phyloP scores from a whole-genome alignment of 2,329 filamentous ascomycete genomes.

The Sclerotinia trifoliorum region DNA sequence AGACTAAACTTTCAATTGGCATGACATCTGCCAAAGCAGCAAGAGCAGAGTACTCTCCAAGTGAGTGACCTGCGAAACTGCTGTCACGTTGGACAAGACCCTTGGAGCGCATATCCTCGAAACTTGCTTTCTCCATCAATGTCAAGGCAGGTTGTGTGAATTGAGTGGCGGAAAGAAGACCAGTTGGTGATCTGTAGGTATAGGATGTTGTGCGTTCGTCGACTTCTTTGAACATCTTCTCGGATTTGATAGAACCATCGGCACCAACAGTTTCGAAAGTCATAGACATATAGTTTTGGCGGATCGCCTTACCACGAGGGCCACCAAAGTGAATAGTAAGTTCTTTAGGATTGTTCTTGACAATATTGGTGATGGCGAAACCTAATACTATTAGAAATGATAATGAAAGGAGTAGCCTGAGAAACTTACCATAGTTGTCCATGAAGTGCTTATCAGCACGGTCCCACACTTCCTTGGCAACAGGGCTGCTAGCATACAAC shows the following conservation, averaged over 20 bases:
- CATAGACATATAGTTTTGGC: constrained; percentile 99
- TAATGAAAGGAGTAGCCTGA: constrained; percentile 10
- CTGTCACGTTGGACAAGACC: constrained; percentile 93
- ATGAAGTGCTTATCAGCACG: constrained; percentile 96
- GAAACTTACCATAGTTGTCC: constrained; percentile 85
- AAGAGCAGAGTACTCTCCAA: constrained; percentile 96
- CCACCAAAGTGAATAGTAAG: constrained; percentile 98
- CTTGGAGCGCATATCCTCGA: constrained; percentile 98
- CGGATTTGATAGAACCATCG: constrained; percentile 92
- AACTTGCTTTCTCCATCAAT: constrained; percentile 99
- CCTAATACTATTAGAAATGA: constrained; percentile 48
- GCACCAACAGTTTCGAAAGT: constrained; percentile 96
- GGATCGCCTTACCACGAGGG: constrained; percentile 92
- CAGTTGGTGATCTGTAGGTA: constrained; percentile 93
- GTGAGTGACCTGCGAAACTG: constrained; percentile 95
- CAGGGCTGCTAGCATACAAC: constrained; percentile 86
- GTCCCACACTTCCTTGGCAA: constrained; percentile 97
- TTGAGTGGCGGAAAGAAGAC: constrained; percentile 92
- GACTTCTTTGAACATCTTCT: constrained; percentile 99
- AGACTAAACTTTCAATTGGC: constrained; percentile 98
- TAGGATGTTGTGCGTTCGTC: constrained; percentile 90
- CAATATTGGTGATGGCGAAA: constrained; percentile 97
- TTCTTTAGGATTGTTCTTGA: constrained; percentile 99
- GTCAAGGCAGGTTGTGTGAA: constrained; percentile 98
- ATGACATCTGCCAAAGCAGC: constrained; percentile 96